Evolutionary conservation across 2,329 filamentous ascomycete genomes (phyloP).

Genomic region (Fusarium gaditjirri): DNA sequence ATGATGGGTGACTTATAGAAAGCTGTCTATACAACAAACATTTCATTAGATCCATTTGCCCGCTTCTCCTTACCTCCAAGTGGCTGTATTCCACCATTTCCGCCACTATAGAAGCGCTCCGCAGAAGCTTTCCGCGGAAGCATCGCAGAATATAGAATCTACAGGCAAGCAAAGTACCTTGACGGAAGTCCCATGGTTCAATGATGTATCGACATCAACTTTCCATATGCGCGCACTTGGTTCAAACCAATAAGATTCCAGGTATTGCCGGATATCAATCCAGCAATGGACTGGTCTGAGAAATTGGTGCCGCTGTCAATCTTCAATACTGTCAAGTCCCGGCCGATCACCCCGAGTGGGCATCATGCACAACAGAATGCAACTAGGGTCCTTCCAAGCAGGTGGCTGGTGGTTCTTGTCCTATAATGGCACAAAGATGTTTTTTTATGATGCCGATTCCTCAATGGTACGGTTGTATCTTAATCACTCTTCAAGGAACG

Average conservation of each 20-base stretch:
- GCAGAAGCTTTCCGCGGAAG: conserved; percentile 20
- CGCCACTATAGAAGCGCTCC: conserved; percentile 16
- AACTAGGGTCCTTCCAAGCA: conserved; percentile 6
- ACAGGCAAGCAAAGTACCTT: background rate
- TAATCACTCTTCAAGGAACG: conserved; percentile 9
- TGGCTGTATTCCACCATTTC: conserved; percentile 5
- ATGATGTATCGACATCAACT: background rate
- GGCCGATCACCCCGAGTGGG: conserved; percentile 23
- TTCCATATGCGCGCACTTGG: background rate
- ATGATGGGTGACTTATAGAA: background rate
- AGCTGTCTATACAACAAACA: background rate
- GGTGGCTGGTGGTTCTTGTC: conserved; percentile 1
- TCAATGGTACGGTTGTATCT: background rate
- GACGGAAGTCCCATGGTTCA: conserved; percentile 1
- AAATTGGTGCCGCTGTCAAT: conserved; percentile 23
- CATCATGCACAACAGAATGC: background rate
- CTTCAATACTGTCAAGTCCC: conserved; percentile 25
- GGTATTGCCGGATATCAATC: conserved; percentile 30
- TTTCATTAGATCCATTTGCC: background rate
- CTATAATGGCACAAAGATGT: background rate
- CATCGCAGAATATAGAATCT: background rate
- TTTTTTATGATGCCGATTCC: conserved; percentile 18
- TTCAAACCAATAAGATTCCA: conserved; percentile 7
- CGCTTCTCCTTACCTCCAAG: background rate
- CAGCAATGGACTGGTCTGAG: conserved; percentile 17